Evolutionary conservation across 139 green algal genomes (phyloP).

Genomic region (Spirogloea muscicola): DNA sequence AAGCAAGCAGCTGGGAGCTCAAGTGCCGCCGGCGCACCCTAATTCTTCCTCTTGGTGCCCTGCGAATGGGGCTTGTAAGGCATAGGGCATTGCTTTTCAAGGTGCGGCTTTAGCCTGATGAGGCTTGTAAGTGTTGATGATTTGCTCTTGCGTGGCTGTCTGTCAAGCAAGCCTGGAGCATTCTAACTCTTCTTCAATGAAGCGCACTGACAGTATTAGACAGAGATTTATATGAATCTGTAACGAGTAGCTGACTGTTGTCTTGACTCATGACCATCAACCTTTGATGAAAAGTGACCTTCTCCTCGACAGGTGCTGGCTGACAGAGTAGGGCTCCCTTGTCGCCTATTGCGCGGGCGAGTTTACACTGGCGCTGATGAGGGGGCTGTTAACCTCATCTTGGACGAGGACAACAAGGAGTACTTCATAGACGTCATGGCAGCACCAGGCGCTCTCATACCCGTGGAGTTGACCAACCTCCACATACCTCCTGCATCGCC

Average conservation of each 20-base stretch:
- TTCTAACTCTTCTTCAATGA: too few species aligned
- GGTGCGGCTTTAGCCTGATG: too few species aligned
- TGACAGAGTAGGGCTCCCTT: slow-evolving; percentile 3
- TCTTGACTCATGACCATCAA: too few species aligned
- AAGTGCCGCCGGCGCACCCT: slow-evolving; percentile 25
- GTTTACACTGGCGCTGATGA: slow-evolving; percentile 6
- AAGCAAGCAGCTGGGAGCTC: slow-evolving; percentile 30
- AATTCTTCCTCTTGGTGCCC: slow-evolving; percentile 8
- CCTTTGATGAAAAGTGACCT: too few species aligned
- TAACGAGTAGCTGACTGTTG: too few species aligned
- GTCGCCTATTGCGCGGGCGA: background rate
- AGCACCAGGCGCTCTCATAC: slow-evolving; percentile 5
- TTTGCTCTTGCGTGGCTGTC: too few species aligned
- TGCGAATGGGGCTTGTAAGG: slow-evolving; percentile 29
- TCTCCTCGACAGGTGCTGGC: slow-evolving; percentile 10
- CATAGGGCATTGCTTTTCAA: slow-evolving; percentile 48
- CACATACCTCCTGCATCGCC: too few species aligned
- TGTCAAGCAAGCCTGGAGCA: too few species aligned
- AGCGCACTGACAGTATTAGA: too few species aligned
- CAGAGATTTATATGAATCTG: too few species aligned
- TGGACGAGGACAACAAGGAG: slow-evolving; percentile 3
- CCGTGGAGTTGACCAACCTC: too few species aligned
- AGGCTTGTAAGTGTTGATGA: too few species aligned
- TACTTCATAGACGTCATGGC: slow-evolving; percentile 19
- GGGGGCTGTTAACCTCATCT: background rate